These are phyloP conservation scores for Candida stauntonica DNA, from an alignment of 805 yeast species.

Conservation along the genomic window DNA sequence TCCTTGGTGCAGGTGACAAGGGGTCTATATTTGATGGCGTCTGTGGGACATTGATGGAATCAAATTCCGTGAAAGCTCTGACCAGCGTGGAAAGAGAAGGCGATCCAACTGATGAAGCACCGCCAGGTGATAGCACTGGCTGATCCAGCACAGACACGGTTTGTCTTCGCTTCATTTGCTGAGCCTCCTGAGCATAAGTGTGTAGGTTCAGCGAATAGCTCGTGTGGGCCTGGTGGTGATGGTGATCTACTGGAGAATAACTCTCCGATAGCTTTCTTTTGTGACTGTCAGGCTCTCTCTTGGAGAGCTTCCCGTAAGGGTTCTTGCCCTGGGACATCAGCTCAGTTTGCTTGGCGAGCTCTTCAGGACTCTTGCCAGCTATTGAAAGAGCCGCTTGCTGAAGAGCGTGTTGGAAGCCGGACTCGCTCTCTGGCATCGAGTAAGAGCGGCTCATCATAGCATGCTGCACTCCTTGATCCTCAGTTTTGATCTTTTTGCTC, in stretches of 20 bases:
- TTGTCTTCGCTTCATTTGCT: conserved; percentile 7
- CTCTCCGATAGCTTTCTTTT: neutral
- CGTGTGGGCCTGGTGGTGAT: no score
- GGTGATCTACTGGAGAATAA: no score
- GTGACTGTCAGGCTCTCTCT: neutral
- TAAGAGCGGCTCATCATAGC: conserved; percentile 11
- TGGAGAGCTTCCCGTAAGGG: conserved; percentile 30
- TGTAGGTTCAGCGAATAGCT: conserved; percentile 1
- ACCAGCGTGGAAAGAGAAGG: conserved; percentile 21
- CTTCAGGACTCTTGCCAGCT: conserved; percentile 49
- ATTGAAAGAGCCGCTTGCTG: conserved; percentile 54
- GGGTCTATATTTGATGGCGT: conserved; percentile 19
- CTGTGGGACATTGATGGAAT: conserved; percentile 14
- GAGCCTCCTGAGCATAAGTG: neutral
- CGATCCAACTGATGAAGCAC: conserved; percentile 7
- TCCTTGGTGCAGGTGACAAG: conserved; percentile 9
- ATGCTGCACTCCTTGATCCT: neutral
- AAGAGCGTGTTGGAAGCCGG: conserved; percentile 40
- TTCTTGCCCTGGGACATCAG: conserved; percentile 39
- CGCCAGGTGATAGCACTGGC: conserved; percentile 12
- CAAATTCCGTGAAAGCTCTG: conserved; percentile 25
- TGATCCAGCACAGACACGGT: conserved; percentile 11
- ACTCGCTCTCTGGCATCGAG: conserved; percentile 14
- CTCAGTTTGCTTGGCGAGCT: conserved; percentile 35
- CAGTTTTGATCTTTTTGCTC: neutral